A percentile compares a stretch with the other conserved stretches of the same genome.
These are phyloP conservation scores for Pisolithus tinctorius DNA, from an alignment of 768 basidiomycete species.

Conservation along the genomic window DNA sequence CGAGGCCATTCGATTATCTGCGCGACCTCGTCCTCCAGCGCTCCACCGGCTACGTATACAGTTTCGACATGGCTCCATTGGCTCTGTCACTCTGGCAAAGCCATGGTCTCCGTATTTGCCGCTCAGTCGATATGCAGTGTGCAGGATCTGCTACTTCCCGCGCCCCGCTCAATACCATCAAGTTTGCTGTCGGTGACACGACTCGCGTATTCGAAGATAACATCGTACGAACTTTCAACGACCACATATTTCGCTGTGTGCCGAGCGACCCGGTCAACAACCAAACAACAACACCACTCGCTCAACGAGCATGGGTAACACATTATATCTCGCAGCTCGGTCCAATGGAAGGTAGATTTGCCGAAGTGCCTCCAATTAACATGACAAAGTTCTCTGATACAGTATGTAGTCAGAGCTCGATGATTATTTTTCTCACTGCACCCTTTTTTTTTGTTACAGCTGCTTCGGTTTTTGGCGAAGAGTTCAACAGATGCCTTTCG, in stretches of 20 bases:
- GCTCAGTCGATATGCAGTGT: conserved; percentile 26
- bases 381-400: conserved; percentile 19
- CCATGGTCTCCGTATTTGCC: conserved; percentile 27
- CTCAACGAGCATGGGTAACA: no score
- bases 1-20: conserved; percentile 20
- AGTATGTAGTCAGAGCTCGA: conserved; percentile 6
- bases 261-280: not conserved
- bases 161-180: conserved; percentile 14
- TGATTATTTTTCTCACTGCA: not conserved
- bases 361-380: conserved; percentile 18
- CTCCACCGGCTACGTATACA: conserved; percentile 21
- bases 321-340: conserved; percentile 19
- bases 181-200: conserved; percentile 6
- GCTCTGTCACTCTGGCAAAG: conserved; percentile 26
- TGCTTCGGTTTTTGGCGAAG: conserved; percentile 22
- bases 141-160: conserved; percentile 11
- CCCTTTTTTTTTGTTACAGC: conserved; percentile 10
- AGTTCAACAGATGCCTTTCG: conserved; percentile 19
- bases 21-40: conserved; percentile 25
- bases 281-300: conserved; percentile 13
- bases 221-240: conserved; percentile 10
- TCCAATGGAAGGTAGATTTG: conserved; percentile 17
- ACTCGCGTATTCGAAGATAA: conserved; percentile 8
- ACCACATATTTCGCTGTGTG: conserved; percentile 1
- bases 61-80: conserved; percentile 24